phyloP scores from a whole-genome alignment of 2,329 filamentous ascomycete genomes.

The Tolypocladium pustulatum region DNA sequence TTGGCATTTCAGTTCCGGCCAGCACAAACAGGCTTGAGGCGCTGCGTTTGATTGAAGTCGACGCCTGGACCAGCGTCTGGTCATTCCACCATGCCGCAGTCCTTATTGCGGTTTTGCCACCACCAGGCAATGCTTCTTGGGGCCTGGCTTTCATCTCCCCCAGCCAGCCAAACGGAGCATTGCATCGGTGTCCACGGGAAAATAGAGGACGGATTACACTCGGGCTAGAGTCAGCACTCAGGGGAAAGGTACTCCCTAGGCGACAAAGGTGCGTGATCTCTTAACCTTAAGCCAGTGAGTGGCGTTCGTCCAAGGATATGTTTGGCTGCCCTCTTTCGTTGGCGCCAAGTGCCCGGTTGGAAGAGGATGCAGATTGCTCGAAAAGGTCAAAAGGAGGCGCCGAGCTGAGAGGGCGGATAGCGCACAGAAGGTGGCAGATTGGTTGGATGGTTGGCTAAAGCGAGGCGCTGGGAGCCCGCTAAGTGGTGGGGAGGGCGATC shows the following conservation, averaged over 20 bases:
- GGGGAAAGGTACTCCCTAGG: no score
- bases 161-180: background rate
- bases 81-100: background rate
- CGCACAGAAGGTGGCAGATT: background rate
- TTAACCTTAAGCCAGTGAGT: background rate
- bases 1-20: background rate
- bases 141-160: background rate
- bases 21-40: background rate
- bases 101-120: background rate
- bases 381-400: background rate
- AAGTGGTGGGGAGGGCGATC: slow-evolving; percentile 6
- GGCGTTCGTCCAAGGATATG: background rate
- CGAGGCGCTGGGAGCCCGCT: background rate
- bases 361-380: background rate
- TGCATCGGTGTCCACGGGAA: background rate
- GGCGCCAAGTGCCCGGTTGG: background rate
- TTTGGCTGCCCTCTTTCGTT: background rate
- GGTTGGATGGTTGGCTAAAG: slow-evolving; percentile 2
- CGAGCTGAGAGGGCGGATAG: background rate
- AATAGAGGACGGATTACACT: background rate
- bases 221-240: no score
- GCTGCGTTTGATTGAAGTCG: background rate
- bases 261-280: background rate
- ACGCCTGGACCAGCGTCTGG: background rate
- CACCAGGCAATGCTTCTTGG: background rate